These are phyloP conservation scores for Aspergillus ruber DNA, from an alignment of 2,329 filamentous ascomycete genomes.

Conservation along the genomic window DNA sequence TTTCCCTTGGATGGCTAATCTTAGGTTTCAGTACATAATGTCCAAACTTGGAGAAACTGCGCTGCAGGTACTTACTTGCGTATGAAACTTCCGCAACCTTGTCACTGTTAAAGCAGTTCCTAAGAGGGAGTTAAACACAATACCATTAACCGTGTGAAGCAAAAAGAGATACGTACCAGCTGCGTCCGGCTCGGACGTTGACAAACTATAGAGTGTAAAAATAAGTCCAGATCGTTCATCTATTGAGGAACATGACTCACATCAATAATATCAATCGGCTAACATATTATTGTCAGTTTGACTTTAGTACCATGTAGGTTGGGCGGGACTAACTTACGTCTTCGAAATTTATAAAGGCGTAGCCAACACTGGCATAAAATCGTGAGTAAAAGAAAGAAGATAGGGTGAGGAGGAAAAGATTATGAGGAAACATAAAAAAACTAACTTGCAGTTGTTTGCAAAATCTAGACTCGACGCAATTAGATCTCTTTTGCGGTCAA, in stretches of 20 bases:
- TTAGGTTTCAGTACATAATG: conserved; percentile 18
- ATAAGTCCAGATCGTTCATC: conserved; percentile 3
- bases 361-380: conserved; percentile 64
- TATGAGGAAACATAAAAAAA: conserved; percentile 10
- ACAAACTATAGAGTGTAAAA: conserved; percentile 57
- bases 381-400: neutral
- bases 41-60: neutral
- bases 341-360: conserved; percentile 93
- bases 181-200: conserved; percentile 61
- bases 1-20: conserved; percentile 76
- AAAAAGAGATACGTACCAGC: conserved; percentile 47
- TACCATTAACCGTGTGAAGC: conserved; percentile 5
- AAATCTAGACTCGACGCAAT: conserved; percentile 51
- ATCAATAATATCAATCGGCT: conserved; percentile 68
- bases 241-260: conserved; percentile 42
- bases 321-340: conserved; percentile 50
- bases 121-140: conserved; percentile 24
- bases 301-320: neutral
- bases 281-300: conserved; percentile 31
- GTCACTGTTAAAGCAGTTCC: conserved; percentile 75
- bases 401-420: neutral
- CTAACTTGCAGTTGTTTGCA: conserved; percentile 74
- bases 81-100: conserved; percentile 90
- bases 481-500: neutral
- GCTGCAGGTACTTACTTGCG: conserved; percentile 60